Evolutionary conservation across 257 asterid species (phyloP).

Genomic region (Nicotiana paniculata): DNA sequence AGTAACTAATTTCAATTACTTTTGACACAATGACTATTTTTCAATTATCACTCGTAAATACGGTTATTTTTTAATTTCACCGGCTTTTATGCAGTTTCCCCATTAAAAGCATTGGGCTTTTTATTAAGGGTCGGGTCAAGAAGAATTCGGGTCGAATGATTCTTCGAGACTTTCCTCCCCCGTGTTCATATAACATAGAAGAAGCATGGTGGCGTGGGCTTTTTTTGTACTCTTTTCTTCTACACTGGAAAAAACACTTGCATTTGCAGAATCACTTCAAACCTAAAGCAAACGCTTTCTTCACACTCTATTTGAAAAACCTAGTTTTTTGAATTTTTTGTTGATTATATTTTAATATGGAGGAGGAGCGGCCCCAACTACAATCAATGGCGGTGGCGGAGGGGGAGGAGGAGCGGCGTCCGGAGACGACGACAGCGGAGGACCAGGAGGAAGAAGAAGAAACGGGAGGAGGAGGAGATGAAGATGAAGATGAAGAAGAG

Average conservation of each 20-base stretch:
- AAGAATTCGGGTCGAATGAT: not conserved
- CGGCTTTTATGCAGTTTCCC: too few species aligned
- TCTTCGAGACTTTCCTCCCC: not conserved
- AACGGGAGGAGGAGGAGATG: slow-evolving; percentile 17
- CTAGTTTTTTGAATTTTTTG: not conserved
- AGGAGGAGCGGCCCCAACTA: not conserved
- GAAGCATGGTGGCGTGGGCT: not conserved
- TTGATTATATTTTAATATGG: not conserved
- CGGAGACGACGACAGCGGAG: slow-evolving; percentile 7
- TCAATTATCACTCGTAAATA: too few species aligned
- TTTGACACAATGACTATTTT: too few species aligned
- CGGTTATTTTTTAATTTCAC: too few species aligned
- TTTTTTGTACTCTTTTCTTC: not conserved
- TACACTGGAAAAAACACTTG: not conserved
- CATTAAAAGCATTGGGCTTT: not conserved
- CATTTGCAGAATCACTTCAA: not conserved
- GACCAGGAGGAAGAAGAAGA: not conserved
- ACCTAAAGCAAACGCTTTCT: not conserved
- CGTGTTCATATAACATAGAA: not conserved
- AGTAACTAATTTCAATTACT: too few species aligned
- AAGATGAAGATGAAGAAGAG: slow-evolving; percentile 37
- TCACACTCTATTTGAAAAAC: not conserved
- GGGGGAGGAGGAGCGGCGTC: not conserved
- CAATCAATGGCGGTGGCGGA: slow-evolving; percentile 10
- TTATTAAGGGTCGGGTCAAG: not conserved